Base-by-base conservation (phyloP, 768 basidiomycete genomes). In the Crepidotus variabilis region DNA sequence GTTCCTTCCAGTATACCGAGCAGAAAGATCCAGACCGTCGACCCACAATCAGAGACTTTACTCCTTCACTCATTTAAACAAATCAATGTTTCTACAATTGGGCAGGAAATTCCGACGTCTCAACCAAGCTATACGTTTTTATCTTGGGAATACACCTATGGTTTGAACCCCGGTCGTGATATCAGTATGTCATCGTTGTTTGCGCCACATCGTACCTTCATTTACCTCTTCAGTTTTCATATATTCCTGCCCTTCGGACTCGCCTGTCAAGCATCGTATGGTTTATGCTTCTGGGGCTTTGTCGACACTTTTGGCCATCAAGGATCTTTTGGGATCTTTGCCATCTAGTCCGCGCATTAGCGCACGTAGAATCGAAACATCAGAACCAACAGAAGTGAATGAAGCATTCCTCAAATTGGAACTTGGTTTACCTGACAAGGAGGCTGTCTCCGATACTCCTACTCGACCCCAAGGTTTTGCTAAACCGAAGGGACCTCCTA, bases 211-310 rank as follows among this genome's bases (percentile, higher is more conserved):
- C 18, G 43, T 45, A 39, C 51, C 23, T 48, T 28, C 51, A 32
- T 24, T 35, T 28, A 20, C 28, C 23, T 45, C 50, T 8, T 8
- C 59, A 93, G 89, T 90, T 50, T 94, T 94, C 71, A 90, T 97
- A 55, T 98, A 98, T 71, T 90, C 89, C 18, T 98, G 95, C 68
- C 95, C 95, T 0, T 80, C 86, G 2, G 65, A 71, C 13, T 92
- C 90, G 6, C 89, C 90, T 1, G 79, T 97, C 72, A 92, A 92
- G 65, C 77, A 86, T 58, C 82, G 94, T 46, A 94, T 98, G 91
- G 67, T 97, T 34, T 96, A 95, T 71, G 92, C 93, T 0, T 86
- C 88, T 1, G 86, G 84, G 8, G 82, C 82, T 10, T 63, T 76
- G 9, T 69, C 80, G 18, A 77, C 87, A 6, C 87, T 82, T 63